phyloP scores from a whole-genome alignment of 352 stramenopile species.

The Pythium sukuiense region DNA sequence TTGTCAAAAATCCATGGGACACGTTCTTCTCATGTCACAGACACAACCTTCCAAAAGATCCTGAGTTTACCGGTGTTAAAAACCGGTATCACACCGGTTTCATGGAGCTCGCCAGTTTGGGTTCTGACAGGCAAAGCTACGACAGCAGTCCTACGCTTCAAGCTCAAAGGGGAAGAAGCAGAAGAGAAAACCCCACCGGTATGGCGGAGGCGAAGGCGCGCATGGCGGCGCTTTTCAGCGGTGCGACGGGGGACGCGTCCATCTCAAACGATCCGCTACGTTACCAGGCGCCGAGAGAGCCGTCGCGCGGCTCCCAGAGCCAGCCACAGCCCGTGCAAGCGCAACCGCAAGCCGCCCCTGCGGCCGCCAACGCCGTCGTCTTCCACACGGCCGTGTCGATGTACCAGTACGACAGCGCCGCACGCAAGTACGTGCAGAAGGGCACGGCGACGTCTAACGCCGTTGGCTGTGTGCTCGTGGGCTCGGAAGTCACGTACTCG shows the following conservation, averaged over 20 bases:
- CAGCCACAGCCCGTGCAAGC: constrained; percentile 26
- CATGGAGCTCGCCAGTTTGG: constrained; percentile 13
- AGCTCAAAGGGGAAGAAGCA: constrained; percentile 5
- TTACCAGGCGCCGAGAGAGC: constrained; percentile 69
- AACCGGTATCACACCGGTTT: constrained; percentile 14
- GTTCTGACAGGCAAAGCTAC: neutral
- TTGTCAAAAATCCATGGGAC: constrained; percentile 2
- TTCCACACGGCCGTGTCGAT: constrained; percentile 69
- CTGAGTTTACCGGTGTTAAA: neutral
- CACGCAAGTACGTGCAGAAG: constrained; percentile 63
- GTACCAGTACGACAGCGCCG: constrained; percentile 65
- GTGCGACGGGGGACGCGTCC: constrained; percentile 22
- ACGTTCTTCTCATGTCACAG: constrained; percentile 22
- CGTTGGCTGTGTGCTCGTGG: constrained; percentile 75
- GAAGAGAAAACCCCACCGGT: neutral
- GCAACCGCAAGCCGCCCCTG: constrained; percentile 16
- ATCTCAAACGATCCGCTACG: constrained; percentile 67
- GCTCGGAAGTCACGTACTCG: constrained; percentile 62
- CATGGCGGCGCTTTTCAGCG: constrained; percentile 61
- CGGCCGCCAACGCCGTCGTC: constrained; percentile 40
- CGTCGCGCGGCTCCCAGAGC: constrained; percentile 32
- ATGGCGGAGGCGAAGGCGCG: constrained; percentile 52
- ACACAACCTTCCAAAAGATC: neutral
- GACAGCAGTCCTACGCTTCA: constrained; percentile 1
- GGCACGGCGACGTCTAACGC: constrained; percentile 40